Conservation (phyloP, 2,329 filamentous ascomycete genomes). For the Trichothecium roseum region DNA sequence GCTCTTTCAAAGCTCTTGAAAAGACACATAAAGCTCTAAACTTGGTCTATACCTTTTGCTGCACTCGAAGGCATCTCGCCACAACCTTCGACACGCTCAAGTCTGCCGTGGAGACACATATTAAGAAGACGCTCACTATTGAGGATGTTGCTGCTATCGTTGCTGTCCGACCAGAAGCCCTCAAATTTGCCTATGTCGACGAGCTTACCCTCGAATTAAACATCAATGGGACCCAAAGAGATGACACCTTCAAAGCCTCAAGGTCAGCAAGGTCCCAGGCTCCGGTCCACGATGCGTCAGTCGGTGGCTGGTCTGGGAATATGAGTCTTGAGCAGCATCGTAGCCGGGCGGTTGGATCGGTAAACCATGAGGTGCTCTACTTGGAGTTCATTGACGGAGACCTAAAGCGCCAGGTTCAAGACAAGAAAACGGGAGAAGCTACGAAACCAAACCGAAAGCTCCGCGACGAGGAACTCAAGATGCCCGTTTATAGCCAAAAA, state of each 20-base stretch:
- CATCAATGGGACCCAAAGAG: slow-evolving; percentile 54
- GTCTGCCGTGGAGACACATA: slow-evolving; percentile 74
- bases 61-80: slow-evolving; percentile 79
- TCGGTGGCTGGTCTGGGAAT: slow-evolving; percentile 43
- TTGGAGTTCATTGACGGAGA: slow-evolving; percentile 94
- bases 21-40: slow-evolving; percentile 79
- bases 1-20: slow-evolving; percentile 59
- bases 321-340: slow-evolving; percentile 22
- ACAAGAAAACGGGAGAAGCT: slow-evolving; percentile 64
- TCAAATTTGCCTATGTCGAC: slow-evolving; percentile 81
- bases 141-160: slow-evolving; percentile 79
- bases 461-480: slow-evolving; percentile 70
- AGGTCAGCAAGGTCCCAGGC: slow-evolving; percentile 37
- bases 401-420: slow-evolving; percentile 66
- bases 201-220: slow-evolving; percentile 75
- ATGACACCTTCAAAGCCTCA: slow-evolving; percentile 48
- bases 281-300: slow-evolving; percentile 42
- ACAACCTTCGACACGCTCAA: slow-evolving; percentile 89
- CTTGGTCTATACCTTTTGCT: slow-evolving; percentile 90
- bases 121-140: slow-evolving; percentile 55
- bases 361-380: slow-evolving; percentile 60
- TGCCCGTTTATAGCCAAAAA: slow-evolving; percentile 88
- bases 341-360: slow-evolving; percentile 9
- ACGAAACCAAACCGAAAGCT: slow-evolving; percentile 57
- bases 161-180: slow-evolving; percentile 63